A percentile compares a stretch with the other conserved stretches of the same genome.
phyloP scores from a whole-genome alignment of 139 green algal genomes.

The Chlamydomonas incerta region DNA sequence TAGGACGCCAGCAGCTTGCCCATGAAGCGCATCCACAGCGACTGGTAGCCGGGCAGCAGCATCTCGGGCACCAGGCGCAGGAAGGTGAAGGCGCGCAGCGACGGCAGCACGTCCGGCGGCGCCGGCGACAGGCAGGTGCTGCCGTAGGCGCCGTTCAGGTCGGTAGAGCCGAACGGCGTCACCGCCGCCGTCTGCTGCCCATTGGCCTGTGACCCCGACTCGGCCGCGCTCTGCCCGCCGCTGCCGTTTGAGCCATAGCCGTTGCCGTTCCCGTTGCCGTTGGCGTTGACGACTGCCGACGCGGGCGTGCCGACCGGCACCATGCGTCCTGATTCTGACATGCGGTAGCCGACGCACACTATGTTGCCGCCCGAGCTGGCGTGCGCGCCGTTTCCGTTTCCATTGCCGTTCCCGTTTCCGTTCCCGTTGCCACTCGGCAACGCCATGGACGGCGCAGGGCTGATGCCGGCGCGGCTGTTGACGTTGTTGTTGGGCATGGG shows the following conservation, averaged over 20 bases:
- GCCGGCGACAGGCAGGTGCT: constrained; percentile 3
- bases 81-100: constrained; percentile 88
- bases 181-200: neutral
- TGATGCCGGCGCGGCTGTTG: too few relatives aligned
- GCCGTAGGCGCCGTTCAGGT: too few relatives aligned
- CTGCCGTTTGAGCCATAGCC: too few relatives aligned
- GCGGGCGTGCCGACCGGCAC: neutral
- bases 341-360: constrained; percentile 4
- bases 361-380: neutral
- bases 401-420: neutral
- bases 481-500: neutral
- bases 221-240: too few relatives aligned
- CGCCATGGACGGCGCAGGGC: neutral
- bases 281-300: neutral
- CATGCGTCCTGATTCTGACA: constrained; percentile 21
- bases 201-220: neutral
- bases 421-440: neutral
- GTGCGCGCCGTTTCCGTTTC: neutral
- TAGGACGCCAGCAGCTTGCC: constrained; percentile 40
- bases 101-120: constrained; percentile 59
- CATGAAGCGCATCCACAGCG: constrained; percentile 78
- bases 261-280: too few relatives aligned
- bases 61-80: constrained; percentile 83
- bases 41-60: constrained; percentile 69
- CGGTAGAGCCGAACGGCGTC: too few relatives aligned